Percentiles rank a stretch among this genome's conserved stretches.
Evolutionary conservation across 805 yeast species (phyloP).

Genomic region (Suhomyces faveliae): DNA sequence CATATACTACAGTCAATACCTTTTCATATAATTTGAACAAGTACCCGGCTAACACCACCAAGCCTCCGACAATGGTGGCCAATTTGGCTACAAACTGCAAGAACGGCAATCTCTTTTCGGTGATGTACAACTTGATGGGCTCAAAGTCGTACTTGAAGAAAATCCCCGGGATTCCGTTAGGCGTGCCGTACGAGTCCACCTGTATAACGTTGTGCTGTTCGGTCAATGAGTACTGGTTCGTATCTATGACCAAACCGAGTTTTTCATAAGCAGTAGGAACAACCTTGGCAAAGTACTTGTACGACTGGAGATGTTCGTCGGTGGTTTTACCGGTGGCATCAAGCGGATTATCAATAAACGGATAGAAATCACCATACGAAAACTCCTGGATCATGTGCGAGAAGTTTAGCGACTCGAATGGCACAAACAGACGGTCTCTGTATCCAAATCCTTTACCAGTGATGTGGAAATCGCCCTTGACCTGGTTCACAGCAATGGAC

Average conservation of each 20-base stretch:
- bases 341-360: slow-evolving; percentile 82
- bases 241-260: slow-evolving; percentile 69
- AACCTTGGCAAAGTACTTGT: slow-evolving; percentile 68
- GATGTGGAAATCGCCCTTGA: slow-evolving; percentile 81
- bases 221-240: slow-evolving; percentile 81
- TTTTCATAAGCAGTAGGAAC: slow-evolving; percentile 79
- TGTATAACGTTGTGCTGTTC: slow-evolving; percentile 39
- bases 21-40: slow-evolving; percentile 56
- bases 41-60: slow-evolving; percentile 70
- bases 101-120: slow-evolving; percentile 74
- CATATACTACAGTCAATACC: slow-evolving; percentile 49
- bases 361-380: slow-evolving; percentile 88
- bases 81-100: slow-evolving; percentile 72
- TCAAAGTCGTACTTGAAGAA: slow-evolving; percentile 86
- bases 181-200: slow-evolving; percentile 15
- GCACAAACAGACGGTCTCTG: slow-evolving; percentile 45
- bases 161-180: slow-evolving; percentile 65
- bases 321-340: slow-evolving; percentile 69
- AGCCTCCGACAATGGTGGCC: slow-evolving; percentile 81
- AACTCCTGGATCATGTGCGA: slow-evolving; percentile 84
- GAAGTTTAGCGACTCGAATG: slow-evolving; percentile 60
- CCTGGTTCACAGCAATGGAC: slow-evolving; percentile 77
- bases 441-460: slow-evolving; percentile 75
- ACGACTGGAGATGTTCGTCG: slow-evolving; percentile 47
- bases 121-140: slow-evolving; percentile 68